phyloP scores from a whole-genome alignment of 306 rosid genomes.

The Astragalus membranaceus region DNA sequence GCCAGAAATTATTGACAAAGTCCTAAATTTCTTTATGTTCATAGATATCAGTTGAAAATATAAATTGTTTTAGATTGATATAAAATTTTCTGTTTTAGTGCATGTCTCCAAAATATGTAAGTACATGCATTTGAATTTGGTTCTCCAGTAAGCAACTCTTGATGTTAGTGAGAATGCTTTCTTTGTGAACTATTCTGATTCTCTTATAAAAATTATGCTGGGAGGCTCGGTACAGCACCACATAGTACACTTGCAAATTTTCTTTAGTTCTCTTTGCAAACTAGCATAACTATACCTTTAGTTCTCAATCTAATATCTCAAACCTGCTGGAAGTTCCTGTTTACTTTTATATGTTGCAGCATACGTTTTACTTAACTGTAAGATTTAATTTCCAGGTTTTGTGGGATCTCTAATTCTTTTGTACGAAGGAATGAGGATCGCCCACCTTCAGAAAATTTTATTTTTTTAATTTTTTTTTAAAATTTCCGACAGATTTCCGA shows the following conservation, averaged over 20 bases:
- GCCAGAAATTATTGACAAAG: too few species aligned
- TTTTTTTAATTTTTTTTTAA: too few species aligned
- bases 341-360: not conserved
- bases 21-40: too few species aligned
- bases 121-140: not conserved
- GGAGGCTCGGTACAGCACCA: not conserved
- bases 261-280: not conserved
- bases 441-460: too few species aligned
- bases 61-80: too few species aligned
- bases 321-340: not conserved
- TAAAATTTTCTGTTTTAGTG: too few species aligned
- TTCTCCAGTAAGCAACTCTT: not conserved
- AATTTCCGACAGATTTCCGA: too few species aligned
- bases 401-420: conserved; percentile 67
- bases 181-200: not conserved
- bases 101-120: not conserved
- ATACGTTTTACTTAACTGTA: not conserved
- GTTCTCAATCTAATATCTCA: conserved; percentile 2
- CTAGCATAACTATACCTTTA: not conserved
- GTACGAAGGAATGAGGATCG: conserved; percentile 54
- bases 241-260: not conserved
- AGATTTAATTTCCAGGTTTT: conserved; percentile 40
- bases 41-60: too few species aligned
- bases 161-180: not conserved
- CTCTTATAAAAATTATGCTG: not conserved